These are phyloP conservation scores for Penicillium sp. DNA, from an alignment of 2,329 filamentous ascomycete genomes.

Conservation along the genomic window DNA sequence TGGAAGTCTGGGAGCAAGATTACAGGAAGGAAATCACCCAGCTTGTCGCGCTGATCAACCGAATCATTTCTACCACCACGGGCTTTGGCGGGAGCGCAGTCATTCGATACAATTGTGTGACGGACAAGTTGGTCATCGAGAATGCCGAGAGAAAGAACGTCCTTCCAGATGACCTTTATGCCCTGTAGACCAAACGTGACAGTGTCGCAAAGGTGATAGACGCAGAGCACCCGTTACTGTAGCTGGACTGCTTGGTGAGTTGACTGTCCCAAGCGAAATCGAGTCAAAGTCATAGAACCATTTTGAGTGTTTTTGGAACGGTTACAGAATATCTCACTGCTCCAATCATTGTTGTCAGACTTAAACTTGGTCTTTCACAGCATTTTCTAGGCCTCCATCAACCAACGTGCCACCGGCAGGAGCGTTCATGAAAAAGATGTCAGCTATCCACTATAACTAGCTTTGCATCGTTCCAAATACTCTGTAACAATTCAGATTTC, in stretches of 20 bases:
- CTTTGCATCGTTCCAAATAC: no score
- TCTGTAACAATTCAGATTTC: no score
- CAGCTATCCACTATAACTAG: no score
- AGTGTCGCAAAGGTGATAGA: background rate
- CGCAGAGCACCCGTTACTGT: background rate
- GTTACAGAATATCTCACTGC: background rate
- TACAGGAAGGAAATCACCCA: background rate
- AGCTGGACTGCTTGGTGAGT: background rate
- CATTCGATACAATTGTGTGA: background rate
- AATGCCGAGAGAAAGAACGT: background rate
- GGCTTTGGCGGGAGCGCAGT: background rate
- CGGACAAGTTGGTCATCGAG: background rate
- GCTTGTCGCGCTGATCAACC: background rate
- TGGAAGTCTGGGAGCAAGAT: background rate
- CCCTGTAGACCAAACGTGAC: background rate
- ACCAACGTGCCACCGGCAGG: background rate
- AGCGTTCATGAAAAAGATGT: no score
- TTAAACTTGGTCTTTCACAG: background rate
- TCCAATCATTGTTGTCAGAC: background rate
- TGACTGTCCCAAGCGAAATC: background rate
- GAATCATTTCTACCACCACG: background rate
- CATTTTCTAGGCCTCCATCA: background rate
- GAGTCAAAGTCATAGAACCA: background rate
- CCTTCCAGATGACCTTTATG: conserved; percentile 1
- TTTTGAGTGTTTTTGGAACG: background rate